Evolutionary conservation across 2,329 filamentous ascomycete species (phyloP), one percentile per base, ranked within the genome.

Genomic region (Exophiala viscosa): DNA sequence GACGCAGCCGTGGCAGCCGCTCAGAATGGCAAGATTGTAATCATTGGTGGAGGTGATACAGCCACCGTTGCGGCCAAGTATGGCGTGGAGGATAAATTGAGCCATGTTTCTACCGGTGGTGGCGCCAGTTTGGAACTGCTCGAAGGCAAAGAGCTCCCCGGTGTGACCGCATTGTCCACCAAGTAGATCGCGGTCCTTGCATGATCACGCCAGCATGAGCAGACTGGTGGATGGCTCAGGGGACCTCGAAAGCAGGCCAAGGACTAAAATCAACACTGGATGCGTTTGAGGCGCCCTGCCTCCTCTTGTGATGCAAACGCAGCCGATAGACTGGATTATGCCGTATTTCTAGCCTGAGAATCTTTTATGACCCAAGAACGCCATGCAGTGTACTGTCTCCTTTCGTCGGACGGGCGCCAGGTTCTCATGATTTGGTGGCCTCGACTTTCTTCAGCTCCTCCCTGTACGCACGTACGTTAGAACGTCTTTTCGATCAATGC

Each of bases 11-110:
- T 97, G 48, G 80, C 80, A 18, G 93, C 87, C 56, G 87, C 87
- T 55, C 78, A 88, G 73, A 81, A 77, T 57, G 91, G 90, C 72
- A 91, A 93, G 80, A 96, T 93, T 66, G 93, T 97, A 72, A 97
- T 99, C 76, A 96, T 99, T 61, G 93, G 93, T 59, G 93, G 93
- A 73, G 93, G 93, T 74, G 93, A 99, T 75, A 99, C 93, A 46
- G 93, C 93, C 45, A 99, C 93, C 55, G 93, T 97, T 43, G 93
- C 93, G 49, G 92, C 91, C 72, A 96, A 99, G 81, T 99, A 96
- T 73, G 86, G 86, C 50, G 92, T 89, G 59, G 93, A 99, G 81
- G 85, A 89, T 75, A 95, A 97, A 84, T 82, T 97, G 69, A 96
- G 90, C 79, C 93, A 99, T 78, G 93, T 99, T 60, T 96, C 90